Conservation (phyloP, 139 green algal species). For the Asterochloris erici region DNA sequence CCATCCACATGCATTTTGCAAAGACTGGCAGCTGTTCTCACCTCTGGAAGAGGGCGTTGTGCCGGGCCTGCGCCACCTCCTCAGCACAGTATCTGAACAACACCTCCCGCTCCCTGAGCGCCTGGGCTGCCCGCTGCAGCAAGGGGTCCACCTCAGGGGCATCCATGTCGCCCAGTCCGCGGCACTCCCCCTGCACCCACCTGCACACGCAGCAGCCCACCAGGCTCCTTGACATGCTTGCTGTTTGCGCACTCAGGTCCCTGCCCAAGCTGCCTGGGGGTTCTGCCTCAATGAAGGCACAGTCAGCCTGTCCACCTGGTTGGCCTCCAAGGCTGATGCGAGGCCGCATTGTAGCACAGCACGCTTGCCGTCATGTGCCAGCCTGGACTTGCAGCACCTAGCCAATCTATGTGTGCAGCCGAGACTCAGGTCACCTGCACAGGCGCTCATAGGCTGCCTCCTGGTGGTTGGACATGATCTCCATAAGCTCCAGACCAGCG, state of each 20-base stretch:
- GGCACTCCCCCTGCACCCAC: constrained; percentile 94
- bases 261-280: background rate
- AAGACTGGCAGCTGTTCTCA: constrained; percentile 7
- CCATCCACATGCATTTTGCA: too few species aligned
- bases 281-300: background rate
- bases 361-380: background rate
- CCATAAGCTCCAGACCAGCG: constrained; percentile 96
- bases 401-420: background rate
- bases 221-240: background rate
- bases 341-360: background rate
- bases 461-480: constrained; percentile 91
- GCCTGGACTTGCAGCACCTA: background rate
- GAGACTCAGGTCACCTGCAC: constrained; percentile 62
- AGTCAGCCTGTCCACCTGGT: background rate
- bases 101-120: constrained; percentile 80
- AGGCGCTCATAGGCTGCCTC: constrained; percentile 93
- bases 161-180: constrained; percentile 80
- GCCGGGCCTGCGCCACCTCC: constrained; percentile 83
- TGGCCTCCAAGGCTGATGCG: background rate
- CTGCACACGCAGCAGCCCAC: constrained; percentile 31
- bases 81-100: constrained; percentile 96
- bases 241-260: background rate
- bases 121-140: constrained; percentile 73
- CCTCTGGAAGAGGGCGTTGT: constrained; percentile 90
- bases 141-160: constrained; percentile 76